Conservation (phyloP, 352 stramenopile genomes). For the Blastocystis sp. region DNA sequence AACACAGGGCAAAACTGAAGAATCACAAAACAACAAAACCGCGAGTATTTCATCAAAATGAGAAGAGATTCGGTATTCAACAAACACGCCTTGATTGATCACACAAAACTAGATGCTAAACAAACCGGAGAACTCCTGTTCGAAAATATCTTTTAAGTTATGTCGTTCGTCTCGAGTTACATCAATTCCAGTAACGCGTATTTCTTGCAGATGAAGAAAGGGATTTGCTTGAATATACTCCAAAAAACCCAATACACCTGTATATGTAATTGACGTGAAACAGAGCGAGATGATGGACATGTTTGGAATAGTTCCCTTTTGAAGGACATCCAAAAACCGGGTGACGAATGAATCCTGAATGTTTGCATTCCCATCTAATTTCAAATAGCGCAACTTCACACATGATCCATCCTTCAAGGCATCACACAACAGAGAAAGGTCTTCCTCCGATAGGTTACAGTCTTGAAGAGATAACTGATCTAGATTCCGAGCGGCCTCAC, state of each 20-base stretch:
- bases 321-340: neutral
- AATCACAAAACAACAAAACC: neutral
- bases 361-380: slow-evolving; percentile 10
- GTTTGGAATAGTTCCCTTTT: neutral
- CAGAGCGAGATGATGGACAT: neutral
- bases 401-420: neutral
- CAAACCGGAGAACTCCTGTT: neutral
- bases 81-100: neutral
- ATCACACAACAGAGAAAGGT: neutral
- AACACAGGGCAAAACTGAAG: neutral
- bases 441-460: neutral
- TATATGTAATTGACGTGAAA: neutral
- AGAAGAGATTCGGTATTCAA: neutral
- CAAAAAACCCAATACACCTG: neutral
- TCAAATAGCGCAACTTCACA: neutral
- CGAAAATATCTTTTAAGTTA: neutral
- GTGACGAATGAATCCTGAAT: slow-evolving; percentile 8
- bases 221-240: neutral
- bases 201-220: neutral
- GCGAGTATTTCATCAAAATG: neutral
- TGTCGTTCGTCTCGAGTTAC: neutral
- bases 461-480: neutral
- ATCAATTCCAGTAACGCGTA: neutral
- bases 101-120: neutral
- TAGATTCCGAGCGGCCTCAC: neutral